Base-by-base conservation (phyloP, 2,329 filamentous ascomycete genomes). In the Tricladium varicosporioides region DNA sequence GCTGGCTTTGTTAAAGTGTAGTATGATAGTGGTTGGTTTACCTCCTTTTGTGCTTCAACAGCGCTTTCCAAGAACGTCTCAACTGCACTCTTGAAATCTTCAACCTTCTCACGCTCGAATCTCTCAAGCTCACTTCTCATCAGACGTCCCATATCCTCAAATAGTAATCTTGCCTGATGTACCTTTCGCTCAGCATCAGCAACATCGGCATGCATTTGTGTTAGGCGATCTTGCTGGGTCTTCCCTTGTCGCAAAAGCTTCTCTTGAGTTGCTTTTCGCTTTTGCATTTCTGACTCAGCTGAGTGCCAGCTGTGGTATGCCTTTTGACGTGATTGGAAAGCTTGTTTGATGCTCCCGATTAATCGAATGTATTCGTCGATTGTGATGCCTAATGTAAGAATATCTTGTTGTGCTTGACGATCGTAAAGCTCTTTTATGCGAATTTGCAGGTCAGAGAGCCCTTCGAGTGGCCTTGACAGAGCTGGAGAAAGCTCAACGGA, bases 351-450 rank as follows among this genome's bases (percentile, higher is more conserved):
- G 54, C 90, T 95, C 32, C 92, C 91, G 66, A 99, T 97, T 45
- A 99, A 76, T 5, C 94, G 91, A 65, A 99, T 95, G 74, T 99
- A 99, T 75, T 99, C 94, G 63, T 99, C 94, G 61, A 99, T 92
- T 45, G 96, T 96, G 69, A 97, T 97, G 40, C 94, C 94, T 63
- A 99, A 86, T 0, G 94, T 99, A 51, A 99, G 80, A 32, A 97
- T 88, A 70, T 99, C 94, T 72, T 99, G 94, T 75, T 97, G 92
- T 10, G 94, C 94, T 74, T 99, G 94, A 18, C 94, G 89, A 66
- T 97, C 92, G 71, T 99, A 97, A 1, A 99, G 84, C 68, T 99
- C 94, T 58, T 89, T 86, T 64, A 99, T 96, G 40, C 93, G 92
- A 59, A 96, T 81, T 73, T 99, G 94, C 2, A 99, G 81, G 66